These are phyloP conservation scores for Aspergillus quadricinctus DNA, from an alignment of 2,329 filamentous ascomycete species.

Conservation along the genomic window DNA sequence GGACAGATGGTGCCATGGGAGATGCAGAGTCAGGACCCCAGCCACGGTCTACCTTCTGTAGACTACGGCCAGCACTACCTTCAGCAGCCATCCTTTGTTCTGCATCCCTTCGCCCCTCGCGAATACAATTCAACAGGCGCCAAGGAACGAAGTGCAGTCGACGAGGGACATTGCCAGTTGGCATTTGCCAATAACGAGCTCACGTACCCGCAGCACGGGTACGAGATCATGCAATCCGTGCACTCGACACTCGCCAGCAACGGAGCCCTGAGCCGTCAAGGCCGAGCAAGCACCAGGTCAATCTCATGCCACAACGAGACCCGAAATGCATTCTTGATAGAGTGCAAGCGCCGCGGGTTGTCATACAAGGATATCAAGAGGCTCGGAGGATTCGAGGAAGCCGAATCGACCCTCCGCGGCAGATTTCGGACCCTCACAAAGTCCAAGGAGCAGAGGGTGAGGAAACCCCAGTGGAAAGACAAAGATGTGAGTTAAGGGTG, in stretches of 20 bases:
- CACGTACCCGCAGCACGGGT: neutral
- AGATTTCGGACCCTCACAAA: constrained; percentile 46
- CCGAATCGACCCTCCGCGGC: constrained; percentile 46
- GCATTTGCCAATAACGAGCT: neutral
- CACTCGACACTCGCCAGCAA: neutral
- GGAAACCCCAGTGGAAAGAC: constrained; percentile 43
- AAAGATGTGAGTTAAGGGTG: constrained; percentile 37
- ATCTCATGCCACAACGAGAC: constrained; percentile 15
- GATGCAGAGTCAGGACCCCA: constrained; percentile 1
- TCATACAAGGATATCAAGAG: constrained; percentile 48
- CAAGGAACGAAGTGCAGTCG: neutral
- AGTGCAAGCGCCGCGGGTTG: constrained; percentile 37
- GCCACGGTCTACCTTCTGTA: constrained; percentile 2
- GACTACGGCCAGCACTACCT: neutral
- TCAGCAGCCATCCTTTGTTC: constrained; percentile 1
- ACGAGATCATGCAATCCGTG: neutral
- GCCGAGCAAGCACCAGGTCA: constrained; percentile 3
- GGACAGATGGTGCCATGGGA: constrained; percentile 2
- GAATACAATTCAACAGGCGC: neutral
- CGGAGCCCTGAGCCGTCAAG: neutral
- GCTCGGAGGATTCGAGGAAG: constrained; percentile 40
- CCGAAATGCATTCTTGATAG: constrained; percentile 39
- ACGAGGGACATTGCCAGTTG: neutral
- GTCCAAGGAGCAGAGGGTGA: constrained; percentile 40
- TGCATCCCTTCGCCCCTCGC: constrained; percentile 1